These are phyloP conservation scores for Cercospora zeina DNA, from an alignment of 2,329 filamentous ascomycete species.

Conservation along the genomic window DNA sequence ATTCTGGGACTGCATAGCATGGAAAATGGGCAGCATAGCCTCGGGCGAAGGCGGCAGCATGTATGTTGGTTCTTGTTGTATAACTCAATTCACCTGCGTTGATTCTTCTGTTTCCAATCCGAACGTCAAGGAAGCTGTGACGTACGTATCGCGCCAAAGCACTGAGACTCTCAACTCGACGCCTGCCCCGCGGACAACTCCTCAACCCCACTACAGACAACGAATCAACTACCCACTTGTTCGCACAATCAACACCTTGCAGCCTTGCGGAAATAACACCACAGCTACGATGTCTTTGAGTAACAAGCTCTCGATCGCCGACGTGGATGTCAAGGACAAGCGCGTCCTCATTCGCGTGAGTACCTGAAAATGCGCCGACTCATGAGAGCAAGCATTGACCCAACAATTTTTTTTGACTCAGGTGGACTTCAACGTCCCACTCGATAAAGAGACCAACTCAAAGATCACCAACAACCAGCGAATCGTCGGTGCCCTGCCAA, in stretches of 20 bases:
- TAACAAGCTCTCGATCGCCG: slow-evolving; percentile 95
- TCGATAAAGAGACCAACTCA: slow-evolving; percentile 73
- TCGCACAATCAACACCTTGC: not conserved
- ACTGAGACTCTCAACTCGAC: slow-evolving; percentile 2
- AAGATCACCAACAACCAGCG: slow-evolving; percentile 98
- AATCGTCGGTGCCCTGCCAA: slow-evolving; percentile 77
- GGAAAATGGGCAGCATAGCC: slow-evolving; percentile 20
- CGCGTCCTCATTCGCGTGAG: slow-evolving; percentile 88
- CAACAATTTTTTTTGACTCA: slow-evolving; percentile 42
- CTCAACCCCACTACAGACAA: slow-evolving; percentile 9
- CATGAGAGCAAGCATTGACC: slow-evolving; percentile 10
- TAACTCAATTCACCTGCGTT: not conserved
- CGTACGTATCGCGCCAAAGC: not conserved
- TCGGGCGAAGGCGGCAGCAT: slow-evolving; percentile 15
- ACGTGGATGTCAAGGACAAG: slow-evolving; percentile 97
- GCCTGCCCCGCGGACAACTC: slow-evolving; percentile 4
- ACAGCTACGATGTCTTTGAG: slow-evolving; percentile 81
- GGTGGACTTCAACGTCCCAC: slow-evolving; percentile 99
- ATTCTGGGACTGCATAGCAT: slow-evolving; percentile 10
- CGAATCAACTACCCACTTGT: not conserved
- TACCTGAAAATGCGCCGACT: not conserved
- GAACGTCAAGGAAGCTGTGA: slow-evolving; percentile 1
- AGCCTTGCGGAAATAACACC: slow-evolving; percentile 7
- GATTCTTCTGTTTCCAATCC: slow-evolving; percentile 1
- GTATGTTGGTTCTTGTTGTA: slow-evolving; percentile 8